Conservation (phyloP, 192 early-diverging fungal species). For the Anaeromyces robustus region DNA sequence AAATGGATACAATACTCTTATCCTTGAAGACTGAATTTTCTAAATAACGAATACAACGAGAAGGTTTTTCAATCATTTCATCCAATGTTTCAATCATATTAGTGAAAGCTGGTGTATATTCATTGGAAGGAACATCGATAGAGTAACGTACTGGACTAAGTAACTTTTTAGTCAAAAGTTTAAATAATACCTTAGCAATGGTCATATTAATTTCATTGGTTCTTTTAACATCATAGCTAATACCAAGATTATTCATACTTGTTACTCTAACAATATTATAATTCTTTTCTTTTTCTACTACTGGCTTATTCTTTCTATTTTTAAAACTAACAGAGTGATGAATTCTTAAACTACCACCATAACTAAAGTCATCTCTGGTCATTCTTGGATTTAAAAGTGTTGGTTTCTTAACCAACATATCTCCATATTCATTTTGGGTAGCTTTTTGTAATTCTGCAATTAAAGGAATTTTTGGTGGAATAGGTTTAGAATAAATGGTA, state of each 20-base stretch:
- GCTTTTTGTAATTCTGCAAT: not conserved
- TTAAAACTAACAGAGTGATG: not conserved
- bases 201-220: not conserved
- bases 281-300: not conserved
- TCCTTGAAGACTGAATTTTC: not conserved
- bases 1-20: not conserved
- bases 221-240: not conserved
- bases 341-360: not conserved
- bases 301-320: not conserved
- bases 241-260: not conserved
- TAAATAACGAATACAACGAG: not conserved
- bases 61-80: not conserved
- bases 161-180: not conserved
- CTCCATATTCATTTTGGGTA: not conserved
- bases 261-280: not conserved
- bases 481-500: not conserved
- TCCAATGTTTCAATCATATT: not conserved
- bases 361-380: not conserved
- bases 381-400: not conserved
- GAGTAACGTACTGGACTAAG: not conserved
- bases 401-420: not conserved
- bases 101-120: not conserved
- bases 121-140: not conserved
- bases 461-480: not conserved
- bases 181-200: not conserved